Base-by-base conservation (phyloP, 345 rosid species). In the Rhizophora mangle region DNA sequence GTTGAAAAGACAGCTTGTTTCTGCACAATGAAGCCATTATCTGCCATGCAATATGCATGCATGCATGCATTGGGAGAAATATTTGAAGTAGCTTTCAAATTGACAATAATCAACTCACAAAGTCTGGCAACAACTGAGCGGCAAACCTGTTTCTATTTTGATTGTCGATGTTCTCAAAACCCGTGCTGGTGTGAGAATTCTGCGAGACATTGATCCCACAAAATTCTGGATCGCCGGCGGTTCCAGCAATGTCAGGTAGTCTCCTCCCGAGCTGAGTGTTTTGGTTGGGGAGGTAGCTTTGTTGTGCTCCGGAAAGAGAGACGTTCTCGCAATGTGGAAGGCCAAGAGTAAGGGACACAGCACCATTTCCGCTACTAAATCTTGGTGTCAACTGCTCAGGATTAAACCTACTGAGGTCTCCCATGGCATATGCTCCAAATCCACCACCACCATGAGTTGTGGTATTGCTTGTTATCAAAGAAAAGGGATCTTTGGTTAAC, bases 281-380 rank as follows among this genome's bases (percentile, higher is more conserved):
- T 65, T 79, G 90, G 82, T 58, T 69, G 11, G 83, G 61, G 29
- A 84, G 69, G 74, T 74, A 77, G 74, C 62, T 76, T 19, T 74
- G 89, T 22, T 82, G 85, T 61, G 74, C 69, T 52, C 77, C 81
- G 4, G 84, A 78, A 6, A 82, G 64, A 2, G 83, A 66, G 3
- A 78, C 74, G 80, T 79, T 82, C 37, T 83, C 86, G 27, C 84
- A 68, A 30, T 83, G 78, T 11, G 91, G 91, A 37, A 86, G 83
- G 18, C 93, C 91, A 34, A 88, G 91, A 49, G 87, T 85, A 46
- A 90, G 89, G 2, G 93, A 88, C 54, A 87, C 86, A 3, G 49
- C 5, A 56, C 84, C 60, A 24, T 83, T 85, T 37, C 88, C 85
- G 49, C 63, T 73, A 66, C 63, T 72, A 68, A 82, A 81, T 52